A percentile compares a stretch with the other conserved stretches of the same genome.
These are phyloP conservation scores for Pseudocercospora ulei DNA, from an alignment of 2,329 filamentous ascomycete genomes.

Conservation along the genomic window DNA sequence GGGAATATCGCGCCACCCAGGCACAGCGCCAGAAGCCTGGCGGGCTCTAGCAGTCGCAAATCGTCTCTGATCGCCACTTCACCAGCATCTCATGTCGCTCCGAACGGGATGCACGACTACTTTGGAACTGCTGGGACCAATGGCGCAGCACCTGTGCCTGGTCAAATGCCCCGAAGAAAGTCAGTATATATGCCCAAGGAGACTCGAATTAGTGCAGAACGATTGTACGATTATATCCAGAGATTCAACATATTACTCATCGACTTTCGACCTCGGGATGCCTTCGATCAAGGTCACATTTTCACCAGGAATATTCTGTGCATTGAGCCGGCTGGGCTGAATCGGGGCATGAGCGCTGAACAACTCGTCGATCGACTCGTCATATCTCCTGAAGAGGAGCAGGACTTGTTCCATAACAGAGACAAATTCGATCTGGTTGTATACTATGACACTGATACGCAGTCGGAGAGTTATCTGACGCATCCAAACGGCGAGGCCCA, in stretches of 20 bases:
- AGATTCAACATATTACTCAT: constrained; percentile 65
- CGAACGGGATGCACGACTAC: constrained; percentile 37
- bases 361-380: constrained; percentile 59
- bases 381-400: constrained; percentile 63
- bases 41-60: constrained; percentile 44
- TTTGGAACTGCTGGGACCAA: constrained; percentile 33
- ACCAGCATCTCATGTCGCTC: constrained; percentile 35
- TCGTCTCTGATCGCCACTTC: constrained; percentile 41
- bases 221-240: constrained; percentile 61
- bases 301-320: constrained; percentile 76
- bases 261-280: constrained; percentile 68
- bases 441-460: constrained; percentile 69
- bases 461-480: constrained; percentile 49
- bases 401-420: constrained; percentile 59
- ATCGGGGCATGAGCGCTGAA: constrained; percentile 57
- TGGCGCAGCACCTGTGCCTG: constrained; percentile 10
- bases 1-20: constrained; percentile 57
- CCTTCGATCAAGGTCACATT: constrained; percentile 84
- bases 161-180: constrained; percentile 32
- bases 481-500: constrained; percentile 38
- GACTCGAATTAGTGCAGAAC: constrained; percentile 56
- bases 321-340: constrained; percentile 70
- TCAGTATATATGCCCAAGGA: constrained; percentile 47
- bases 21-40: constrained; percentile 55
- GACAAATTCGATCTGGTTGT: constrained; percentile 78